phyloP scores from a whole-genome alignment of 495 filamentous ascomycete genomes.

The Cercophora scortea region DNA sequence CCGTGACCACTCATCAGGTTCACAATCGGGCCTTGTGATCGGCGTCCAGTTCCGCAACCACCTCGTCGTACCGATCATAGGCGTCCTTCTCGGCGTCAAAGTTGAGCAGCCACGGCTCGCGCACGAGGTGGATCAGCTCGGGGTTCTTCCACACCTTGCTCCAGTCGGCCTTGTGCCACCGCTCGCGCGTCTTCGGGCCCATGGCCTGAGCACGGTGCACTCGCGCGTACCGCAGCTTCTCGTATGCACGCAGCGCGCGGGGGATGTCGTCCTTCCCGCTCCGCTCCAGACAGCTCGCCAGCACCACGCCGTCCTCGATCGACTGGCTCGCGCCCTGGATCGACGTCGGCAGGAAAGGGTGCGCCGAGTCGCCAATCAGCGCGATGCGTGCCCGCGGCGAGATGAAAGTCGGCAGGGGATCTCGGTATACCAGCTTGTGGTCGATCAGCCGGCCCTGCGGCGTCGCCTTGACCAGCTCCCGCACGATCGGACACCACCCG shows the following conservation, averaged over 20 bases:
- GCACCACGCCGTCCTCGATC: conserved; percentile 62
- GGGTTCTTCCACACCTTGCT: conserved; percentile 50
- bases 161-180: conserved; percentile 58
- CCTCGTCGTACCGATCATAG: conserved; percentile 18
- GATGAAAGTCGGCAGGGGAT: conserved; percentile 60
- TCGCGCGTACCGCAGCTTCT: conserved; percentile 45
- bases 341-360: conserved; percentile 65
- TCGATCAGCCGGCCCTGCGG: conserved; percentile 53
- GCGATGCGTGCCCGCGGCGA: conserved; percentile 50
- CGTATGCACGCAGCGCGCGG: conserved; percentile 37
- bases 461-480: conserved; percentile 51
- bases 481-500: conserved; percentile 59
- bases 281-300: conserved; percentile 54
- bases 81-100: conserved; percentile 58
- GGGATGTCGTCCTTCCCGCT: conserved; percentile 30
- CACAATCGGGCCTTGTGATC: conserved; percentile 6
- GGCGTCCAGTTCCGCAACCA: conserved; percentile 4
- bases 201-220: conserved; percentile 51
- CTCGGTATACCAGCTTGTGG: conserved; percentile 65
- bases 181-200: conserved; percentile 49
- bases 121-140: conserved; percentile 43
- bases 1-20: neutral
- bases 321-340: conserved; percentile 65
- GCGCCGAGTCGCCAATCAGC: conserved; percentile 62
- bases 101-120: conserved; percentile 52